These are phyloP conservation scores for Schwanniomyces vanrijiae DNA, from an alignment of 805 yeast genomes.

Conservation along the genomic window DNA sequence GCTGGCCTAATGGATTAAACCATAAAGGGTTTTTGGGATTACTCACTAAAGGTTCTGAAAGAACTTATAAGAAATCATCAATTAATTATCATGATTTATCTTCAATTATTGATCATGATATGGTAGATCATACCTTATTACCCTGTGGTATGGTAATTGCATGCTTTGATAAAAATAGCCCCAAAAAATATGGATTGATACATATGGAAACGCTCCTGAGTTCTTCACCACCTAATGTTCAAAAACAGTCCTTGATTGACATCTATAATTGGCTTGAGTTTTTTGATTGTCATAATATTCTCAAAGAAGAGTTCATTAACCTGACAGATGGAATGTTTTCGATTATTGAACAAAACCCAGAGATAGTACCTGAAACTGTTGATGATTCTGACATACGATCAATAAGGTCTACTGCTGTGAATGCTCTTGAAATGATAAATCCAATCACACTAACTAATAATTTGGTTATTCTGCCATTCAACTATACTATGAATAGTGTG, in stretches of 20 bases:
- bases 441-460: constrained; percentile 36
- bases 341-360: constrained; percentile 8
- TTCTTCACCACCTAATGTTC: constrained; percentile 5
- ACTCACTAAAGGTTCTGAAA: constrained; percentile 12
- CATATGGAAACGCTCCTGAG: constrained; percentile 11
- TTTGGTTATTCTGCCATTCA: constrained; percentile 38
- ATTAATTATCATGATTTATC: constrained; percentile 21
- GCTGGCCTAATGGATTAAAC: constrained; percentile 38
- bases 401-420: constrained; percentile 7
- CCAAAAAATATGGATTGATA: constrained; percentile 35
- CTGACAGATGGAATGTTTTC: neutral
- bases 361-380: neutral
- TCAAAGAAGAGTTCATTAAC: constrained; percentile 16
- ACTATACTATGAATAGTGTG: constrained; percentile 34
- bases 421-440: constrained; percentile 29
- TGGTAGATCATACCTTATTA: neutral
- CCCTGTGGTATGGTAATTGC: constrained; percentile 30
- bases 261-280: constrained; percentile 34
- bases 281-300: constrained; percentile 25
- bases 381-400: constrained; percentile 5
- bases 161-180: constrained; percentile 20
- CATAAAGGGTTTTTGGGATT: constrained; percentile 37
- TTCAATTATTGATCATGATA: constrained; percentile 8
- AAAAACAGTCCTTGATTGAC: constrained; percentile 15
- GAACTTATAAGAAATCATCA: constrained; percentile 28